Evolutionary conservation across 169 alveolate species (phyloP), one percentile per base, ranked within the genome.

Genomic region (Plasmodium gallinaceum): DNA sequence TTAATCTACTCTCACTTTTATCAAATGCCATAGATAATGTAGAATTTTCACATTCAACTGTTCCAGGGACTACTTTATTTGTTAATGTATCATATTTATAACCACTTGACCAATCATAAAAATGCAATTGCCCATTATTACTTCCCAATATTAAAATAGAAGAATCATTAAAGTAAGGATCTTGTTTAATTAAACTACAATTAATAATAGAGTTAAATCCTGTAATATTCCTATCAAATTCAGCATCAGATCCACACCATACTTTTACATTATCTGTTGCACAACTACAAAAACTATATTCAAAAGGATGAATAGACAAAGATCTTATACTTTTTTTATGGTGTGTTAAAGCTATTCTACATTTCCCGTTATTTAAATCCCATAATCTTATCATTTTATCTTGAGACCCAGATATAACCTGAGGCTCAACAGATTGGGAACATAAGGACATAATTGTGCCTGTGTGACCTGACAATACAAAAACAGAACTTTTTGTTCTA

Each of bases 61-160:
- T 97, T 16, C 99, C 99, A 16, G 99, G 99, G 83, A 98, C 98
- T 22, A 98, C 98, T 48, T 72, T 93, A 32, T 94, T 92, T 75
- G 96, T 88, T 42, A 97, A 95, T 32, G 97, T 95, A 75, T 98
- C 98, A 95, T 96, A 98, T 92, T 96, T 96, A 94, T 97, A 96
- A 7, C 99, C 99, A 37, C 97, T 93, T 14, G 96, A 93, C 98
- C 98, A 99, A 93, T 99, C 99, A 99, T 99, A 99, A 90, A 99
- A 97, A 73, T 97, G 97, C 72, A 98, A 88, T 68, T 90, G 96
- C 43, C 99, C 99, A 89, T 98, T 96, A 88, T 98, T 98, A 32
- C 98, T 97, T n/a, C 99, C 99, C 62, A 98, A 96, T 26, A 97
- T 98, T 22, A 98, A 88, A 37, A 98, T 96, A 48, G 97, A 94